Percentiles rank a stretch among this genome's conserved stretches.
Conservation (phyloP, 352 stramenopile species). For the Phytopythium boreale region DNA sequence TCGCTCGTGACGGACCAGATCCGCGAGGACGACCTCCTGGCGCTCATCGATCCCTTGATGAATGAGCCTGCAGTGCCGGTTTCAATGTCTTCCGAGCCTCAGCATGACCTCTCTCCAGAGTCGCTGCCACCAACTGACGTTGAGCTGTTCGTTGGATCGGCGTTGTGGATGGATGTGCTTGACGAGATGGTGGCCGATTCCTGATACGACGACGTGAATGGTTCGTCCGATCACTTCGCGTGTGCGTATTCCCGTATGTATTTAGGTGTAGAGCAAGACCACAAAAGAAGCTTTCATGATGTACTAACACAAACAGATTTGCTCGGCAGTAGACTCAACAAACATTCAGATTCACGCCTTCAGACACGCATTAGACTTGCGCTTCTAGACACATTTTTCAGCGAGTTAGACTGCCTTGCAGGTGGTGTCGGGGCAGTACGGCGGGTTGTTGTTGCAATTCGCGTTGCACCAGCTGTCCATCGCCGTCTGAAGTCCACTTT, state of each 20-base stretch:
- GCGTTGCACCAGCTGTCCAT: slow-evolving; percentile 30
- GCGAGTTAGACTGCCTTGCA: slow-evolving; percentile 16
- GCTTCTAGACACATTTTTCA: neutral
- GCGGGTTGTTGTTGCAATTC: slow-evolving; percentile 24
- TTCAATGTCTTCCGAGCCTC: slow-evolving; percentile 1
- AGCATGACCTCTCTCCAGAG: slow-evolving; percentile 6
- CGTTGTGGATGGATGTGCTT: slow-evolving; percentile 21
- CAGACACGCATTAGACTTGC: neutral
- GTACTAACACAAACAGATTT: too few species aligned
- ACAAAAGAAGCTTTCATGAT: too few species aligned
- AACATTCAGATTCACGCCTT: neutral
- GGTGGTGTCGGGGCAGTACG: slow-evolving; percentile 17
- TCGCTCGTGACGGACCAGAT: slow-evolving; percentile 19
- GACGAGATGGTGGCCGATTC: slow-evolving; percentile 11
- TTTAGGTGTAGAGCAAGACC: too few species aligned
- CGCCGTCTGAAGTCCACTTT: slow-evolving; percentile 13
- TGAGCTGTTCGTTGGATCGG: slow-evolving; percentile 11
- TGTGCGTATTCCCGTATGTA: neutral
- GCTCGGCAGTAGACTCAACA: neutral
- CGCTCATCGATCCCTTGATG: slow-evolving; percentile 21
- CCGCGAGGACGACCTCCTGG: slow-evolving; percentile 23
- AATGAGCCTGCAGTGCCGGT: neutral
- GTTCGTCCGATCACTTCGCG: neutral
- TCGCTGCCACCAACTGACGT: slow-evolving; percentile 17
- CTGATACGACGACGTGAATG: neutral